Evolutionary conservation across 1,284 basidiomycete genomes (phyloP), one percentile per base, ranked within the genome.

Genomic region (Ceratobasidium sp.): DNA sequence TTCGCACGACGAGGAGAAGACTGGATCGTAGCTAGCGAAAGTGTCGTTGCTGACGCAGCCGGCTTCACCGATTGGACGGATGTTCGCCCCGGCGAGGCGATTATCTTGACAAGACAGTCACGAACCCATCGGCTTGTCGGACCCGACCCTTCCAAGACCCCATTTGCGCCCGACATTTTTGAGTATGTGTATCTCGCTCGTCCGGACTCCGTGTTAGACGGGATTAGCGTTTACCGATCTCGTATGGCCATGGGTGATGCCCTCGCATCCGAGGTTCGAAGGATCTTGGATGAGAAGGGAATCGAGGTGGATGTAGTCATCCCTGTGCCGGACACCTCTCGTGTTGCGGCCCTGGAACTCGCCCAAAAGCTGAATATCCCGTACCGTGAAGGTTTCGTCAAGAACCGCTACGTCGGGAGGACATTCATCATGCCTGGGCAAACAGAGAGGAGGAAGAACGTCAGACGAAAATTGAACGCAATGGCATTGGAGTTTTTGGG

Each of bases 361-460:
- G 97, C 97, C 21, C 96, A 99, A 78, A 90, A 88, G 76, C 83
- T 99, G 57, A 78, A 84, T 16, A 82, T 99, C 33, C 96, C 97
- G 1, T 99, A 99, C 80, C 87, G 97, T 56, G 97, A 99, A 81
- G 97, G 97, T 2, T 99, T 99, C 78, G 88, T 99, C 75, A 99
- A 99, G 83, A 99, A 99, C 79, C 88, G 97, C 53, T 99, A 99
- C 80, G 93, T 99, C 54, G 97, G 96, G 2, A 83, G 97, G 71
- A 99, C 97, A 0, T 99, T 99, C 79, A 99, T 99, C 80, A 99
- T 99, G 97, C 96, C 97, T 7, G 97, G 96, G 25, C 97, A 99
- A 77, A 89, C 91, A 77, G 90, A 91, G 85, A 85, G 92, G 88
- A 87, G 85, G 74, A 98, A 96, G 83, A 99, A 97, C 76, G 97